These are phyloP conservation scores for Wickerhamomyces hampshirensis DNA, from an alignment of 805 yeast species.

Conservation along the genomic window DNA sequence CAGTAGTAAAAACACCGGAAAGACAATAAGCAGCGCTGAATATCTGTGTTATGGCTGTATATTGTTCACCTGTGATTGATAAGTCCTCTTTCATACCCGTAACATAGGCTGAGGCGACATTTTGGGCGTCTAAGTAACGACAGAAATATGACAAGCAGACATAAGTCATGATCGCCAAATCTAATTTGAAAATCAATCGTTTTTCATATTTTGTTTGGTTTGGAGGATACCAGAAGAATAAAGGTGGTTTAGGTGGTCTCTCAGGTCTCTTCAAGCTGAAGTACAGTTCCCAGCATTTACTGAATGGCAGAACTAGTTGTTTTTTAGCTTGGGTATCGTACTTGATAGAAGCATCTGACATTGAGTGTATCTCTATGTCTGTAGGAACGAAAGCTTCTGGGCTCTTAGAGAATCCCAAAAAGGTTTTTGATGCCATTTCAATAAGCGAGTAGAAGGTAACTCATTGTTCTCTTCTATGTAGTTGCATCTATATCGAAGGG, in stretches of 20 bases:
- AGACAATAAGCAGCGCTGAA: conserved; percentile 6
- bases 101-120: conserved; percentile 47
- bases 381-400: too few species aligned
- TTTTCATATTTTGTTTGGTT: conserved; percentile 12
- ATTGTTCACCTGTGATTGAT: conserved; percentile 43
- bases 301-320: conserved; percentile 6
- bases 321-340: not conserved
- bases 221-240: conserved; percentile 20
- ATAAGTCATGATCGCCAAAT: conserved; percentile 12
- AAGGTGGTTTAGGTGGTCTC: conserved; percentile 5
- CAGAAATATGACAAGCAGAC: conserved; percentile 18
- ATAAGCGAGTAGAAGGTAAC: too few species aligned
- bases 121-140: conserved; percentile 14
- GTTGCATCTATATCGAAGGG: too few species aligned
- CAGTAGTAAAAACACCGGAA: conserved; percentile 3
- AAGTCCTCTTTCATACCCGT: conserved; percentile 51
- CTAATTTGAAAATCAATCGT: conserved; percentile 15
- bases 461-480: too few species aligned
- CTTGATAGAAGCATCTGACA: too few species aligned
- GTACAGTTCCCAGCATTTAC: conserved; percentile 10
- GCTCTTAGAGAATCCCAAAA: too few species aligned
- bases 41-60: conserved; percentile 20
- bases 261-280: conserved; percentile 13
- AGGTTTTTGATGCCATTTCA: too few species aligned
- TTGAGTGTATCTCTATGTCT: too few species aligned